Percentiles rank a stretch among this genome's conserved stretches.
These are phyloP conservation scores for Paspalum vaginatum DNA, from an alignment of 176 grass and related monocot genomes.

Conservation along the genomic window DNA sequence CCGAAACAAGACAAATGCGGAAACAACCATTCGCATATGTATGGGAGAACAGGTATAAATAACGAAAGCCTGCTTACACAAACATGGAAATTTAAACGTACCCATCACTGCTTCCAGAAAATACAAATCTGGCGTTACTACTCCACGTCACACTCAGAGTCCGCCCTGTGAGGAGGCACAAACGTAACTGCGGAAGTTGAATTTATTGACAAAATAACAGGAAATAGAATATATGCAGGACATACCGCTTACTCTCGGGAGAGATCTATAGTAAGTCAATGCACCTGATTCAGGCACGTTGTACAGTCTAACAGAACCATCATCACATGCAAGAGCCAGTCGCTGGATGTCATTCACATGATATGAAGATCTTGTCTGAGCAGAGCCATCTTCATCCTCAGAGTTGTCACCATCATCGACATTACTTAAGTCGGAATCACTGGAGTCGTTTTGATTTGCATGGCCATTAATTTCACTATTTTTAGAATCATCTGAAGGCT, in stretches of 20 bases:
- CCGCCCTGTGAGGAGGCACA: conserved; percentile 52
- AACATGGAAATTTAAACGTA: conserved; percentile 52
- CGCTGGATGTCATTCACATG: conserved; percentile 48
- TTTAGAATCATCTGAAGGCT: conserved; percentile 56
- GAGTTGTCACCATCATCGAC: conserved; percentile 65
- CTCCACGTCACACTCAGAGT: conserved; percentile 94
- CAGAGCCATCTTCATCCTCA: conserved; percentile 55
- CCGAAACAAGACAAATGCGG: conserved; percentile 11
- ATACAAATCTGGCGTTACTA: conserved; percentile 70
- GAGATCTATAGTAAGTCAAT: conserved; percentile 77
- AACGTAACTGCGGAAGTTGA: conserved; percentile 24
- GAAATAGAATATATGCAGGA: conserved; percentile 27
- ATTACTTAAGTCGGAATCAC: conserved; percentile 71
- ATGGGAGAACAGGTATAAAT: background rate
- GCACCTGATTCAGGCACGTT: conserved; percentile 67
- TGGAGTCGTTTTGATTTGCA: conserved; percentile 39
- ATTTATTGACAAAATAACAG: conserved; percentile 18
- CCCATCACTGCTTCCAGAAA: conserved; percentile 93
- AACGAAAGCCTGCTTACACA: conserved; percentile 16
- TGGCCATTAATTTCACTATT: conserved; percentile 55
- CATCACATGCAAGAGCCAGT: conserved; percentile 83
- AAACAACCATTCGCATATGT: background rate
- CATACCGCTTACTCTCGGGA: conserved; percentile 92
- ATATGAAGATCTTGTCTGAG: conserved; percentile 42
- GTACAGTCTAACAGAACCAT: conserved; percentile 86